Conservation (phyloP, 2,329 filamentous ascomycete species). For the Sphaceloma murrayae region DNA sequence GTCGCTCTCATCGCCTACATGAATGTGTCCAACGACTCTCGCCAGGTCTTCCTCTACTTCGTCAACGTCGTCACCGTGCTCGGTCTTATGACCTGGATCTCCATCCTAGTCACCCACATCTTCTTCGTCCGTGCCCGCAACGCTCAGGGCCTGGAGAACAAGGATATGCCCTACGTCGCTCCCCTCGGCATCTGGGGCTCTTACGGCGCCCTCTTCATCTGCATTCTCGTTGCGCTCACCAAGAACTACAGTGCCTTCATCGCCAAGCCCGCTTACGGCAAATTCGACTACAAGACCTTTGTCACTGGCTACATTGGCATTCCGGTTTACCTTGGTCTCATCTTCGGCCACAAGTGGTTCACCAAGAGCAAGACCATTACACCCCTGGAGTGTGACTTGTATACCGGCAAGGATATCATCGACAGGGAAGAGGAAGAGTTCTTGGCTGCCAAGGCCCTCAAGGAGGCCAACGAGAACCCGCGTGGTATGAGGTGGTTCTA, state of each 20-base stretch:
- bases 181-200: conserved; percentile 65
- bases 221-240: conserved; percentile 63
- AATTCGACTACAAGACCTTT: conserved; percentile 66
- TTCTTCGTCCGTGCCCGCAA: conserved; percentile 38
- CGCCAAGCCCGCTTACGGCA: conserved; percentile 37
- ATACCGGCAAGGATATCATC: conserved; percentile 61
- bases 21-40: conserved; percentile 36
- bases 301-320: conserved; percentile 70
- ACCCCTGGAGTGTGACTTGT: conserved; percentile 57
- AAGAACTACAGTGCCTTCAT: conserved; percentile 75
- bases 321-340: conserved; percentile 59
- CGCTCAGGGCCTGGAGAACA: conserved; percentile 38
- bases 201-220: conserved; percentile 58
- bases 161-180: conserved; percentile 46
- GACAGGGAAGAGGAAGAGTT: conserved; percentile 65
- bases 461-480: conserved; percentile 22
- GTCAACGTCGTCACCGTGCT: conserved; percentile 36
- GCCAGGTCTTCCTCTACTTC: conserved; percentile 39
- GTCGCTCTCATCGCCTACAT: conserved; percentile 51
- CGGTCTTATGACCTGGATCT: conserved; percentile 40
- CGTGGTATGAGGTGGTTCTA: conserved; percentile 46
- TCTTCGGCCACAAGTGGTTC: conserved; percentile 57
- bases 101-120: conserved; percentile 41
- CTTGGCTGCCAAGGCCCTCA: conserved; percentile 45
- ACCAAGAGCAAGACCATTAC: conserved; percentile 47